Base-by-base conservation (phyloP, 768 basidiomycete species). In the Paxillus ammoniavirescens region DNA sequence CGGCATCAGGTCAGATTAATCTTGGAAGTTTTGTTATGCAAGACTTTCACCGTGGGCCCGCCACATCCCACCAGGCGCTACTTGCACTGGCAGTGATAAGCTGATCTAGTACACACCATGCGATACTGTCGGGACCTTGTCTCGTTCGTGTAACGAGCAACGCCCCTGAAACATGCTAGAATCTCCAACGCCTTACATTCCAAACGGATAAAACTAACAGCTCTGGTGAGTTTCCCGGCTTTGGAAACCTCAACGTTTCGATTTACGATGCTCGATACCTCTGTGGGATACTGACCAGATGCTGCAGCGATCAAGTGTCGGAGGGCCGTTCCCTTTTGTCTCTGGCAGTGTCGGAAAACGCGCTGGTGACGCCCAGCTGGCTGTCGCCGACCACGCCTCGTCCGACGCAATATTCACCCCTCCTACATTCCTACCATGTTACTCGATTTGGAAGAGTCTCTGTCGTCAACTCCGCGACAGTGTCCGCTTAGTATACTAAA, bases 391-490 rank as follows among this genome's bases (percentile, higher is more conserved):
- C n/a, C 51, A 30, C 15, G 14, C 31, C 4, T 37, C 8, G 13
- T 45, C 42, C 49, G 33, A 44, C 18, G 47, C 42, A 12, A 9
- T 36, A 31, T 38, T 33, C 30, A 37, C 47, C 56, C 49, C 26
- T 26, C 26, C 26, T 26, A 26, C 26, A 26, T 26, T 63, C 58
- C 57, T 62, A 55, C 21, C 38, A 47, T 36, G 37, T 41, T 63
- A 61, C 65, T 65, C 65, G 54, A 67, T 69, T 67, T 67, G 62
- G 67, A 61, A 58, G 51, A 65, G 45, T 42, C 40, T 33, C 45
- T 23, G 45, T 35, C 26, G 52, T 46, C 59, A 69, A 69, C 68
- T 69, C 68, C 68, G 68, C 68, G 68, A 68, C 61, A 41, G 46
- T 47, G 33, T 28, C 57, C 63, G 56, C 60, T 59, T 52, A 52